Base-by-base conservation (phyloP, 1,139 yeast species). In the Kodamaea sp. region DNA sequence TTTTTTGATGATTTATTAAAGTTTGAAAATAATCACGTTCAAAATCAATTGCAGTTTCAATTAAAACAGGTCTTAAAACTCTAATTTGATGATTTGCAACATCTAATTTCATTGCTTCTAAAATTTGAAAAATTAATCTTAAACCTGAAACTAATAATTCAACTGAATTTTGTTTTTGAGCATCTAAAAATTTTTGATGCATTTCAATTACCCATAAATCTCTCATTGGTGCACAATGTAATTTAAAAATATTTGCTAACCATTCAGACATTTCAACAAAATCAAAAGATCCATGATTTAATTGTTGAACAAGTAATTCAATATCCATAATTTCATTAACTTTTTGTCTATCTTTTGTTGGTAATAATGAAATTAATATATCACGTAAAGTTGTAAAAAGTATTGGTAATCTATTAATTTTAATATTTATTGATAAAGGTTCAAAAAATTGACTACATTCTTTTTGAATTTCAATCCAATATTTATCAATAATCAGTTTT, bases 81-180 rank as follows among this genome's bases (percentile, higher is more conserved):
- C 96, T 74, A 41, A 90, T 87, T 62, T 89, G 97, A 60, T 90
- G 96, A 62, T 90, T 90, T 12, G 97, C 96, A 40, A 89, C 95
- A 56, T 90, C 97, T 49, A 90, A 71, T 60, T 90, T 90, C 96
- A 90, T 89, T n/a, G 95, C 94, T 60, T 89, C 97, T 49, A 90
- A 68, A 43, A 90, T 85, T 47, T 86, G 85, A 59, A 90, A 88
- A 12, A 87, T 75, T 65, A 82, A 75, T 44, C 92, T 74, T 40
- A 90, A 67, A 2, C 95, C 96, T 37, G 81, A 87, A 32, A 87
- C 86, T 36, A 89, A 66, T 42, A 73, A 71, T 10, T 70, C 57
- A 8, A 81, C 77, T 15, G 81, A 73, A 46, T 69, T 66, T 26
- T 70, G 67, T n/a, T 62, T 58, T 45, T 77, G 77, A 20, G 95